Percentiles rank a stretch among this genome's conserved stretches.
These are phyloP conservation scores for Volvox carteri DNA, from an alignment of 163 green algal genomes.

Conservation along the genomic window DNA sequence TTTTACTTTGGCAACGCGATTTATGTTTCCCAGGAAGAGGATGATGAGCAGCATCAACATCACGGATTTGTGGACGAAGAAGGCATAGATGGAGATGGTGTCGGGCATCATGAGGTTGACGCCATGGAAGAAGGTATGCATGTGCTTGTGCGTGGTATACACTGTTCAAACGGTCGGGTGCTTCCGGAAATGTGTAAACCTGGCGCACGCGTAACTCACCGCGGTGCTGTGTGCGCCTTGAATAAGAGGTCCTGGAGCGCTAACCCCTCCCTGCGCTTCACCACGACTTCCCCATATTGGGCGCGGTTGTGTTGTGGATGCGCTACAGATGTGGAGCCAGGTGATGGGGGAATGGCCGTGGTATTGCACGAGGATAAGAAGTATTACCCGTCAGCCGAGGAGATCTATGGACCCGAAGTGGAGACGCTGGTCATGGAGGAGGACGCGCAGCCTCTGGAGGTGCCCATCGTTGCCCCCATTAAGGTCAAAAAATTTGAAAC, in stretches of 20 bases:
- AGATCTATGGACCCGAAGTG: constrained; percentile 92
- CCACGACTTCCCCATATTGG: too few relatives aligned
- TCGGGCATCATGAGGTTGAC: constrained; percentile 68
- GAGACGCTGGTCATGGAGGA: constrained; percentile 99
- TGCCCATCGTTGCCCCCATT: constrained; percentile 95
- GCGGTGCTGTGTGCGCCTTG: too few relatives aligned
- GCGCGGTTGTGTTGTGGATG: background rate
- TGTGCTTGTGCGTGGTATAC: background rate
- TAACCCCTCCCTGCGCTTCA: too few relatives aligned
- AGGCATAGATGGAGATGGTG: constrained; percentile 44
- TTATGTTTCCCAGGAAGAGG: constrained; percentile 55
- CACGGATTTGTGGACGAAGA: constrained; percentile 58
- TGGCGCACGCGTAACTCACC: too few relatives aligned
- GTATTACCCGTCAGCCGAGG: constrained; percentile 98
- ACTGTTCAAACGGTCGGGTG: background rate
- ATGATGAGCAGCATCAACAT: constrained; percentile 75
- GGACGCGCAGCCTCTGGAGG: constrained; percentile 95
- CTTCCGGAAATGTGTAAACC: background rate
- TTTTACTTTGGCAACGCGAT: background rate
- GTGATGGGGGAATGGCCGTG: constrained; percentile 74
- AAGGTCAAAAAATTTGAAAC: constrained; percentile 90
- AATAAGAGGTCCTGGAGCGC: too few relatives aligned
- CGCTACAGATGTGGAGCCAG: constrained; percentile 69
- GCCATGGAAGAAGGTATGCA: constrained; percentile 71
- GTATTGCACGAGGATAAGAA: constrained; percentile 99